Evolutionary conservation across 2,329 filamentous ascomycete species (phyloP).

Genomic region (Colletotrichum liriopes): DNA sequence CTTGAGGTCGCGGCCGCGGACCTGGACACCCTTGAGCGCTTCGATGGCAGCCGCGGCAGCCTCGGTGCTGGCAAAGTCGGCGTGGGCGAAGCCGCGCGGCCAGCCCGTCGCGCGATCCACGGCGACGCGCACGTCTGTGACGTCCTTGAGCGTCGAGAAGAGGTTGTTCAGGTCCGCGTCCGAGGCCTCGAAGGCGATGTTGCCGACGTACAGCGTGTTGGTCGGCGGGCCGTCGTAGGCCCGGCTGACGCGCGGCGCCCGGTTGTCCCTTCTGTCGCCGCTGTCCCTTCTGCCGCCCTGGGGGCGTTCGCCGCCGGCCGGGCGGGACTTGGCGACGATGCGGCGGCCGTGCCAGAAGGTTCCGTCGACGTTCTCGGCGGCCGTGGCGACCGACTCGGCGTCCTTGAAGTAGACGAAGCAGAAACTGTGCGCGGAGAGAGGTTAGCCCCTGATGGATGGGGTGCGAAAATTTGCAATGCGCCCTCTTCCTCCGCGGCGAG

Average conservation of each 20-base stretch:
- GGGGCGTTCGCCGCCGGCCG: neutral
- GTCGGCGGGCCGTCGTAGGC: constrained; percentile 20
- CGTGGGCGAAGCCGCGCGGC: constrained; percentile 87
- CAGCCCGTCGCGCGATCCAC: constrained; percentile 86
- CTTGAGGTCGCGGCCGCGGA: constrained; percentile 78
- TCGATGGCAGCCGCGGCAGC: constrained; percentile 75
- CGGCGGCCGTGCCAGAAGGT: constrained; percentile 44
- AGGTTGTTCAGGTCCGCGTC: constrained; percentile 86
- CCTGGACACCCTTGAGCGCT: constrained; percentile 66
- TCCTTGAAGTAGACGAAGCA: constrained; percentile 36
- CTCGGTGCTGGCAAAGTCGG: constrained; percentile 80
- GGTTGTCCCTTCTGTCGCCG: neutral
- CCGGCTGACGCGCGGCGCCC: neutral
- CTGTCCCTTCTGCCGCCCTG: neutral
- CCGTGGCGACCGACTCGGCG: constrained; percentile 9
- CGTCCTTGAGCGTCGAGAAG: constrained; percentile 79
- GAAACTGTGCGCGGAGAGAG: constrained; percentile 6
- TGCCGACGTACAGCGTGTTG: constrained; percentile 83
- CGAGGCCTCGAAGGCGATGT: constrained; percentile 88
- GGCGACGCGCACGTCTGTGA: constrained; percentile 84
- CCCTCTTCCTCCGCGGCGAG: neutral
- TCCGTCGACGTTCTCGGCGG: constrained; percentile 37
- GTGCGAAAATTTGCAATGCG: too few species aligned
- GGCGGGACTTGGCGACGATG: constrained; percentile 26
- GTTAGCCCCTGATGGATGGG: neutral